A percentile compares a stretch with the other conserved stretches of the same genome.
These are phyloP conservation scores for Exobasidium cylindrosporum DNA, from an alignment of 1,284 basidiomycete species.

Conservation along the genomic window DNA sequence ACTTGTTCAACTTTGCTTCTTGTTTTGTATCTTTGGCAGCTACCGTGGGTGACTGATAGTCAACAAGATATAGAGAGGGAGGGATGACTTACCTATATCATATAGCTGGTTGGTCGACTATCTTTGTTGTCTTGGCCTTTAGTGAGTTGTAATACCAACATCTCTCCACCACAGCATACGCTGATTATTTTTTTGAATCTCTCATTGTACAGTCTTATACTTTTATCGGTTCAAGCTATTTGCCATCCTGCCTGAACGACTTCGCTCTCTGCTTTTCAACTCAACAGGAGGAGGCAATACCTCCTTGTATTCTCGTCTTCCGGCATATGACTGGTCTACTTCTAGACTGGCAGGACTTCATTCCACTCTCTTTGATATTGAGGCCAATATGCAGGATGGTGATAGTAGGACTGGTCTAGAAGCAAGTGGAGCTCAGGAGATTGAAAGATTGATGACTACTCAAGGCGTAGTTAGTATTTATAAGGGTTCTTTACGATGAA, in stretches of 20 bases:
- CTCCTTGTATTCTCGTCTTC: constrained; percentile 6
- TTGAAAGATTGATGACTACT: constrained; percentile 40
- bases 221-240: neutral
- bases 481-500: neutral
- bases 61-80: no score
- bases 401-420: constrained; percentile 42
- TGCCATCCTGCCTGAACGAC: neutral
- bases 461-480: constrained; percentile 30
- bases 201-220: neutral
- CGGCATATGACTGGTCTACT: constrained; percentile 29
- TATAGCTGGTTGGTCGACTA: neutral
- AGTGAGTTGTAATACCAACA: neutral
- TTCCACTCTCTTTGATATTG: constrained; percentile 44
- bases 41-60: no score
- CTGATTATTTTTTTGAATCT: neutral
- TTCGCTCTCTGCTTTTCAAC: neutral
- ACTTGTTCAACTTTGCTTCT: no score
- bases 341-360: constrained; percentile 30
- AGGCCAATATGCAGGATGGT: constrained; percentile 37
- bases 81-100: neutral
- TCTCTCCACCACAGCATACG: no score
- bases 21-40: no score
- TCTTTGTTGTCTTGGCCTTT: neutral
- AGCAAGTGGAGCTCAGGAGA: constrained; percentile 35
- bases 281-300: neutral